Percentiles rank a stretch among this genome's conserved stretches.
Conservation (phyloP, 2,329 filamentous ascomycete species). For the Dendryphion nanum region DNA sequence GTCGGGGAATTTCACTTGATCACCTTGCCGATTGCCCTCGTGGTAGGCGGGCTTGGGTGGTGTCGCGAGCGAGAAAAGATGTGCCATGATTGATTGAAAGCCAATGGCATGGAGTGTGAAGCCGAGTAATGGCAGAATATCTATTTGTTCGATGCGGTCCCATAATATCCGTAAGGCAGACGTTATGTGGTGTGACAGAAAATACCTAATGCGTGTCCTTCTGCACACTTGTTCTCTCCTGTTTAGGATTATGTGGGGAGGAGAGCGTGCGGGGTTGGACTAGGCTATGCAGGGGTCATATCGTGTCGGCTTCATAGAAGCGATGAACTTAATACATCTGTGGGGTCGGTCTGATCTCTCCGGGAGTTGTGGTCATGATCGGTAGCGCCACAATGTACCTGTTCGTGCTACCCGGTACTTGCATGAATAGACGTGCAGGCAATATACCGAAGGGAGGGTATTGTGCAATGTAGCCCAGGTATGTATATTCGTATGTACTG, state of each 20-base stretch:
- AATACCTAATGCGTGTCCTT: neutral
- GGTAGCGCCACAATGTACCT: neutral
- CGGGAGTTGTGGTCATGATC: constrained; percentile 4
- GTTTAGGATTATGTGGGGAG: constrained; percentile 18
- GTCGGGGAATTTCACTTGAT: constrained; percentile 33
- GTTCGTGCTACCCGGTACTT: constrained; percentile 4
- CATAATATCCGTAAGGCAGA: too few relatives aligned
- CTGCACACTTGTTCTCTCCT: constrained; percentile 1
- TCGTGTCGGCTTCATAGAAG: constrained; percentile 12
- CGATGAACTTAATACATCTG: constrained; percentile 4
- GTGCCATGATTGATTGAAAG: constrained; percentile 23
- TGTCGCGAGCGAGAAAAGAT: constrained; percentile 31
- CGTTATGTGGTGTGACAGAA: constrained; percentile 9
- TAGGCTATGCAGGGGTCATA: constrained; percentile 7
- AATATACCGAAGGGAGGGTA: neutral
- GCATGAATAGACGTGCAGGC: constrained; percentile 1
- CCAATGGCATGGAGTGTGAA: neutral
- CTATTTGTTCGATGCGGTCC: constrained; percentile 3
- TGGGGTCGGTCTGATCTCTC: constrained; percentile 12
- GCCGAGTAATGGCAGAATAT: neutral
- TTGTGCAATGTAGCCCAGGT: neutral
- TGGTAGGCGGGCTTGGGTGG: constrained; percentile 23
- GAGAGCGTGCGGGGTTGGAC: constrained; percentile 14
- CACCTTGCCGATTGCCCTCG: constrained; percentile 19
- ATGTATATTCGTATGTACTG: too few relatives aligned